A percentile compares a stretch with the other conserved stretches of the same genome.
These are phyloP conservation scores for Geotrichum reessii DNA, from an alignment of 1,139 yeast genomes.

Conservation along the genomic window DNA sequence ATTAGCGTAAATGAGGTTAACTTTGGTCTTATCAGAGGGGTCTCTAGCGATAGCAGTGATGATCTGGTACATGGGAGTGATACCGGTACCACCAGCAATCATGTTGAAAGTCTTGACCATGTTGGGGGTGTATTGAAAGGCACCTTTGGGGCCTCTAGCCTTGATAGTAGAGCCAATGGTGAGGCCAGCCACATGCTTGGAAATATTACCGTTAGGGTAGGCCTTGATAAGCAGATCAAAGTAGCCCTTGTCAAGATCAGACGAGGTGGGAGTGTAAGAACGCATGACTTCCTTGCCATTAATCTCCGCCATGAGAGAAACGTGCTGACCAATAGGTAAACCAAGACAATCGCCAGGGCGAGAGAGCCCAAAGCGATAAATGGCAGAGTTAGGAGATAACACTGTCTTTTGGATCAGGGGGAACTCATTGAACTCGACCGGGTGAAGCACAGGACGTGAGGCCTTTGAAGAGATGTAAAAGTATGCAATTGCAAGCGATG, in stretches of 20 bases:
- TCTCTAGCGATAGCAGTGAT: conserved; percentile 68
- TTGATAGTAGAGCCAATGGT: conserved; percentile 59
- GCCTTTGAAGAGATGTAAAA: conserved; percentile 4
- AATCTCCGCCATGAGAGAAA: conserved; percentile 48
- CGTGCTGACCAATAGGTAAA: conserved; percentile 88
- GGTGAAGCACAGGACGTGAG: conserved; percentile 48
- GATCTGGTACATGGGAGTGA: conserved; percentile 88
- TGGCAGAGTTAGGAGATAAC: conserved; percentile 70
- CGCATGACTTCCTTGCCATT: conserved; percentile 80
- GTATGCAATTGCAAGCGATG: conserved; percentile 7
- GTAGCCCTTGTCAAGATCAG: conserved; percentile 69
- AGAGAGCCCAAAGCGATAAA: conserved; percentile 79
- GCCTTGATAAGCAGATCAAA: conserved; percentile 84
- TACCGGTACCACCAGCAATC: conserved; percentile 94
- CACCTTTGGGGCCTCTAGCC: conserved; percentile 88
- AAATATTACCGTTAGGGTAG: conserved; percentile 80
- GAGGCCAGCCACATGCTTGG: conserved; percentile 64
- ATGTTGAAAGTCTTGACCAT: conserved; percentile 67
- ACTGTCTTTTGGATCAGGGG: conserved; percentile 72
- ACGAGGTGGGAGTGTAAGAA: conserved; percentile 87
- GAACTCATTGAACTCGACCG: conserved; percentile 64
- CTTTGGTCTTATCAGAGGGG: conserved; percentile 72
- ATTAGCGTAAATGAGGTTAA: conserved; percentile 70
- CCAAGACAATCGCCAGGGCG: conserved; percentile 67
- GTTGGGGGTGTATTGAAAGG: conserved; percentile 74